Conservation (phyloP, 116 monocot species). For the Posidonia oceanica region DNA sequence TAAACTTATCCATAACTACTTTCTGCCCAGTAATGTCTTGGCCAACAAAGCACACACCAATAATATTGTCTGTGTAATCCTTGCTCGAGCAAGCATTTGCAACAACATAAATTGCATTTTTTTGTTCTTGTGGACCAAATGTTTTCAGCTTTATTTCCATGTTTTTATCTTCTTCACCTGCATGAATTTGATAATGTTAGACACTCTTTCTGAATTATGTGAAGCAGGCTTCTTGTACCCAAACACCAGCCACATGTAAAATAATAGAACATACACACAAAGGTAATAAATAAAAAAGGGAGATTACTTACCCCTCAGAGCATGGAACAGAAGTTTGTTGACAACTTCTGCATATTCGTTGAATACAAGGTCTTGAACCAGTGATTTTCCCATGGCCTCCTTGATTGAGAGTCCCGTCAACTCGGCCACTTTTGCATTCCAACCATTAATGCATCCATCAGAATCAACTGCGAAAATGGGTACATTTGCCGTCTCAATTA, state of each 20-base stretch:
- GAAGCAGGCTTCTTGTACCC: no score
- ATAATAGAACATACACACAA: not conserved
- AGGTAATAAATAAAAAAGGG: not conserved
- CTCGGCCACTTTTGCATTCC: constrained; percentile 74
- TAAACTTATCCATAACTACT: constrained; percentile 76
- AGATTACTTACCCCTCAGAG: constrained; percentile 41
- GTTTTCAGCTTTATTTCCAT: constrained; percentile 73
- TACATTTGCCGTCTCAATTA: constrained; percentile 76
- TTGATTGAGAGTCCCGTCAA: constrained; percentile 58
- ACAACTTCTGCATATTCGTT: constrained; percentile 40
- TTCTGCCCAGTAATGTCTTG: constrained; percentile 85
- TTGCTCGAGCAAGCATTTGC: constrained; percentile 85
- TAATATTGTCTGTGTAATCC: constrained; percentile 53
- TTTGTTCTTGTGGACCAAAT: constrained; percentile 40
- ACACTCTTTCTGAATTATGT: no score
- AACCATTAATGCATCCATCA: constrained; percentile 63
- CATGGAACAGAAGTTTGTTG: constrained; percentile 43
- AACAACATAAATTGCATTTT: constrained; percentile 45
- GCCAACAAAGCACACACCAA: constrained; percentile 79
- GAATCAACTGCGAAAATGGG: constrained; percentile 75
- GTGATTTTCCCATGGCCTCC: constrained; percentile 80
- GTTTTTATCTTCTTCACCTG: constrained; percentile 87
- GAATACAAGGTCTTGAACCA: constrained; percentile 56
- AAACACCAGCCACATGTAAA: no score
- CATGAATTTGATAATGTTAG: constrained; percentile 1